Base-by-base conservation (phyloP, 495 filamentous ascomycete species). In the Aspergillus bertholletiae region DNA sequence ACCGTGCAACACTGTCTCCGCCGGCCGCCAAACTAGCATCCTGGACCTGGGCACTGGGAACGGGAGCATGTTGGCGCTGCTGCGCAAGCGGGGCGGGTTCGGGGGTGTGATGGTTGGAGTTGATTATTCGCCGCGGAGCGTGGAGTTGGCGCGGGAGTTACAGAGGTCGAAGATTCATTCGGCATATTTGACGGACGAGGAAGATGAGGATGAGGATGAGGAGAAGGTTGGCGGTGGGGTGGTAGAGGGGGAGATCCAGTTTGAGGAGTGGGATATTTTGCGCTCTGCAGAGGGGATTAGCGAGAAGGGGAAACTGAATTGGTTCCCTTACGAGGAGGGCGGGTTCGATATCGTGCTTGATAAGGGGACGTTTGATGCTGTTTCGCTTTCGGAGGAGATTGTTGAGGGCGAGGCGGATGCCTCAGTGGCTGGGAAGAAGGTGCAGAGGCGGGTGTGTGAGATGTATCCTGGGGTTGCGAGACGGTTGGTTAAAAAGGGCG, bases 311-410 rank as follows among this genome's bases (percentile, higher is more conserved):
- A 44, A 18, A n/a, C 22, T 67, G 3, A 34, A 54, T 54, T 66
- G 71, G 69, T 71, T 72, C 58, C 58, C 74, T 22, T 62, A 68
- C 49, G 28, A 54, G 35, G 11, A 59, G 54, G 54, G 67, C 9
- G 82, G 85, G 0, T 97, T 91, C 67, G 91, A 97, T 72, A 80
- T 97, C 0, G 86, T 96, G 0, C 78, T 97, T 6, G 94, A 98
- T 71, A 98, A 98, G 67, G 94, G 94, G 22, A 98, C 94, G 1
- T 98, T 96, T 72, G 94, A 98, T 77, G 94, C 94, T 2, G 84
- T 98, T 6, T 87, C 83, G 37, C 71, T 98, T 18, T 83, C 79
- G 41, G 80, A 78, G 28, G 88, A 89, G 66, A 71, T 66, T 23
- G 76, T 86, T 54, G 84, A 80, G 7, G 49, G 32, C 7, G 20